Evolutionary conservation across 2,329 filamentous ascomycete species (phyloP), one percentile per base, ranked within the genome.

Genomic region (Didymella segeticola): DNA sequence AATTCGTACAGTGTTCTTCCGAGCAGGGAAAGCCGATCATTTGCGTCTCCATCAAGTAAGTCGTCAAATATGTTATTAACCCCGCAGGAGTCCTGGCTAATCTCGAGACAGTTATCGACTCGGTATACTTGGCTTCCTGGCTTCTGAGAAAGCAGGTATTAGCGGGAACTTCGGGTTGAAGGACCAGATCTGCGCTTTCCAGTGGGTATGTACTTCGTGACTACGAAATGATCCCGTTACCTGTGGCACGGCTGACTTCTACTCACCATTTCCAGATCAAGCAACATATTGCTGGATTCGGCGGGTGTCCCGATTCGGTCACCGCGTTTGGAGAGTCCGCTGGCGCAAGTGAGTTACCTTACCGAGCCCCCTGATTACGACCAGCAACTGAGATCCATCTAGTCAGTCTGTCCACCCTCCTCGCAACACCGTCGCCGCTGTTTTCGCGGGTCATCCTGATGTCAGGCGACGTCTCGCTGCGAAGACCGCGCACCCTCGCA

Each of bases 321-420:
- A 77, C 74, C 1, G 63, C 77, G 2, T 68, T 77, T 12, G 81
- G 80, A 8, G 77, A 82, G 59, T 80, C 76, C 34, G 79, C 79
- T 29, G 38, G 38, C 23, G 38, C 38, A 27, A 41, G 38, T 41
- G 38, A 41, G 38, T 19, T 27, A 2, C 17, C 38, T 17, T n/a
- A n/a, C 14, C 6, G 5, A 29, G n/a, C n/a, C n/a, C 14, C 23
- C 3, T 17, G 12, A 41, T 41, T n/a, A 41, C 38, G 23, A 29
- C 19, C 14, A 5, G 23, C 14, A 19, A 29, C 17, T 25, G 27
- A 41, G 19, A 41, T 17, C 14, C 5, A 26, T 41, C 23, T 5
- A 41, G 38, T 41, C 12, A 41, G 38, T 19, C 38, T 41, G 5
- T 41, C 38, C 19, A 41, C 38, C 4, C 23, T 41, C 23, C 38